Percentiles rank a stretch among this genome's conserved stretches.
phyloP scores from a whole-genome alignment of 2,329 filamentous ascomycete genomes.

The Incumbomyces delicatus region DNA sequence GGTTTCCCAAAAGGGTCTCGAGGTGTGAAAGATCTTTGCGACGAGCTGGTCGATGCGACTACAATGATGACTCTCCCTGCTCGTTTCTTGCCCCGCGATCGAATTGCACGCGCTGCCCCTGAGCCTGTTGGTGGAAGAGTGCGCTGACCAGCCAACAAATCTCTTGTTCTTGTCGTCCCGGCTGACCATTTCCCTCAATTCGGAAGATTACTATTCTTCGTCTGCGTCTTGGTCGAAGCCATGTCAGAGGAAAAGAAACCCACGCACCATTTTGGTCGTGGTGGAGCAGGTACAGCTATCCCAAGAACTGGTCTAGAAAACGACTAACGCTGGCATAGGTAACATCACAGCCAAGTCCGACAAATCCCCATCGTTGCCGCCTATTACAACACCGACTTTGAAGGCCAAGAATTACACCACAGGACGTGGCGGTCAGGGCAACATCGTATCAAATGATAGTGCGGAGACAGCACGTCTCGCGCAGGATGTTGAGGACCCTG shows the following conservation, averaged over 20 bases:
- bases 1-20: too few relatives aligned
- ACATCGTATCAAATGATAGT: conserved; percentile 66
- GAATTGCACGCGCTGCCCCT: too few relatives aligned
- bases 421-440: conserved; percentile 76
- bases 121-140: too few relatives aligned
- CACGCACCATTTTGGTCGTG: conserved; percentile 13
- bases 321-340: conserved; percentile 28
- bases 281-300: conserved; percentile 17
- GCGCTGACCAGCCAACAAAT: too few relatives aligned
- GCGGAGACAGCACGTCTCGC: conserved; percentile 61
- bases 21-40: too few relatives aligned
- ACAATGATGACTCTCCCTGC: too few relatives aligned
- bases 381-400: conserved; percentile 72
- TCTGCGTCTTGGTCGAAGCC: too few relatives aligned
- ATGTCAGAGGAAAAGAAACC: not conserved
- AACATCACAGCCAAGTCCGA: conserved; percentile 53
- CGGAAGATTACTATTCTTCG: too few relatives aligned
- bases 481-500: conserved; percentile 65
- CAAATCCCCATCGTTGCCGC: conserved; percentile 44
- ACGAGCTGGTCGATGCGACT: too few relatives aligned
- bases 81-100: too few relatives aligned
- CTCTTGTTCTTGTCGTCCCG: too few relatives aligned
- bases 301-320: not conserved
- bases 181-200: too few relatives aligned
- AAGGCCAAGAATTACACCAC: conserved; percentile 81